Percentiles rank a stretch among this genome's conserved stretches.
Evolutionary conservation across 768 basidiomycete species (phyloP).

Genomic region (Pluteus cervinus): DNA sequence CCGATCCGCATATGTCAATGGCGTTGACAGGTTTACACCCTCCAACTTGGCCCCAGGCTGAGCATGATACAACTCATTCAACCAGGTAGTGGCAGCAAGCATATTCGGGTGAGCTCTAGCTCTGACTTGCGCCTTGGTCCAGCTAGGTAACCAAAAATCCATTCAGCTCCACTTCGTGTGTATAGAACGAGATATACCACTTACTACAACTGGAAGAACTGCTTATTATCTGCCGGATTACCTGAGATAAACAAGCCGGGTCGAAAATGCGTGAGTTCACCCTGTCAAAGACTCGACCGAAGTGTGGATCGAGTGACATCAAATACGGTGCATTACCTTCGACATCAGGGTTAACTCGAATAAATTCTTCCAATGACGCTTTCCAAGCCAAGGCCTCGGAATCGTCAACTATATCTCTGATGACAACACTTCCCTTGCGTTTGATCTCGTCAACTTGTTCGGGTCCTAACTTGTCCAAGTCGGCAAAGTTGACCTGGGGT

Average conservation of each 20-base stretch:
- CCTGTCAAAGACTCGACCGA: background rate
- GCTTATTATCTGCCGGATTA: constrained; percentile 50
- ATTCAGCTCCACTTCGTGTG: background rate
- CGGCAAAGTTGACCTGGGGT: constrained; percentile 54
- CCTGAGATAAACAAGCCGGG: constrained; percentile 27
- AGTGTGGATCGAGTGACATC: no score
- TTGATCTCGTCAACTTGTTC: constrained; percentile 46
- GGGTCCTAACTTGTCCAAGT: constrained; percentile 38
- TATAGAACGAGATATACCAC: constrained; percentile 12
- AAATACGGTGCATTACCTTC: no score
- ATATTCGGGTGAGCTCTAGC: constrained; percentile 66
- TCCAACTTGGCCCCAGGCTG: constrained; percentile 31
- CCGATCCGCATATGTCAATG: constrained; percentile 67
- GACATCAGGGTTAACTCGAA: constrained; percentile 48
- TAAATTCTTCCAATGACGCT: constrained; percentile 45
- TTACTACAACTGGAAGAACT: constrained; percentile 72
- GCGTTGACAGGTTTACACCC: constrained; percentile 54
- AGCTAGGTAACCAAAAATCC: constrained; percentile 17
- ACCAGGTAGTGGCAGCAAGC: constrained; percentile 47
- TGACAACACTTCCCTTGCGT: constrained; percentile 53
- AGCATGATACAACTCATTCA: constrained; percentile 58
- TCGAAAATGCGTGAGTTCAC: background rate
- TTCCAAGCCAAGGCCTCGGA: constrained; percentile 55
- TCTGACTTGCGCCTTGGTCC: constrained; percentile 51
- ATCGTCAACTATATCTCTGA: constrained; percentile 54